These are phyloP conservation scores for Dillenia suffruticosa DNA, from an alignment of 164 flowering plant species.

Conservation along the genomic window DNA sequence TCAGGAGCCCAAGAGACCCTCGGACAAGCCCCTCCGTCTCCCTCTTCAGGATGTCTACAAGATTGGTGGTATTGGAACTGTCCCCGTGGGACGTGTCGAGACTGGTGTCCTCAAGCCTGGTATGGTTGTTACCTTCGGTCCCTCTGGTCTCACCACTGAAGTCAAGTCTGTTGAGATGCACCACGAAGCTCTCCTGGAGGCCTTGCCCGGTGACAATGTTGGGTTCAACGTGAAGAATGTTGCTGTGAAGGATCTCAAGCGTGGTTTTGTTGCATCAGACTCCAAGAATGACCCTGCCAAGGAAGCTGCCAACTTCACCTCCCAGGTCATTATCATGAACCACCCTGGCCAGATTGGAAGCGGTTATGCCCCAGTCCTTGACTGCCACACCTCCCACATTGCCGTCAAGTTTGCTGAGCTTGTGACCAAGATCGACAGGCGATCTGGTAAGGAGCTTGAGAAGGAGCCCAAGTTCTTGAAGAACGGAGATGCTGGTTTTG, in stretches of 20 bases:
- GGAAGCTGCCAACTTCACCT: constrained; percentile 37
- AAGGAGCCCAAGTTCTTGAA: constrained; percentile 36
- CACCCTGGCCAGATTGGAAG: constrained; percentile 38
- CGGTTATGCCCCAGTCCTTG: constrained; percentile 34
- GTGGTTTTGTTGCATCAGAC: constrained; percentile 37
- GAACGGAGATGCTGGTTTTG: constrained; percentile 38
- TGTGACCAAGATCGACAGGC: constrained; percentile 43
- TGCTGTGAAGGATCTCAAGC: constrained; percentile 36
- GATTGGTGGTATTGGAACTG: constrained; percentile 44
- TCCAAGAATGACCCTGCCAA: constrained; percentile 41
- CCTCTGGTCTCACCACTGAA: constrained; percentile 35
- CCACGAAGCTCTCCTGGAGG: constrained; percentile 31
- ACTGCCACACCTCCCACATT: constrained; percentile 41
- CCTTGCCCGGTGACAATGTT: constrained; percentile 34
- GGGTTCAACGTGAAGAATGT: constrained; percentile 38
- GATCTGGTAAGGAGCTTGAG: constrained; percentile 42
- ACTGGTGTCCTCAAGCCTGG: constrained; percentile 36
- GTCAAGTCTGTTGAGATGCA: constrained; percentile 41
- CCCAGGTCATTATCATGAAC: constrained; percentile 44
- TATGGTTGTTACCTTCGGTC: constrained; percentile 36
- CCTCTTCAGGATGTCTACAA: constrained; percentile 40
- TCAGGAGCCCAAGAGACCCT: constrained; percentile 38
- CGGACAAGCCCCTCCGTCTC: constrained; percentile 37
- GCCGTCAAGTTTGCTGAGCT: constrained; percentile 43
- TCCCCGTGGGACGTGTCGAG: constrained; percentile 37